These are phyloP conservation scores for Babesia ovis DNA, from an alignment of 169 alveolate genomes.

Conservation along the genomic window DNA sequence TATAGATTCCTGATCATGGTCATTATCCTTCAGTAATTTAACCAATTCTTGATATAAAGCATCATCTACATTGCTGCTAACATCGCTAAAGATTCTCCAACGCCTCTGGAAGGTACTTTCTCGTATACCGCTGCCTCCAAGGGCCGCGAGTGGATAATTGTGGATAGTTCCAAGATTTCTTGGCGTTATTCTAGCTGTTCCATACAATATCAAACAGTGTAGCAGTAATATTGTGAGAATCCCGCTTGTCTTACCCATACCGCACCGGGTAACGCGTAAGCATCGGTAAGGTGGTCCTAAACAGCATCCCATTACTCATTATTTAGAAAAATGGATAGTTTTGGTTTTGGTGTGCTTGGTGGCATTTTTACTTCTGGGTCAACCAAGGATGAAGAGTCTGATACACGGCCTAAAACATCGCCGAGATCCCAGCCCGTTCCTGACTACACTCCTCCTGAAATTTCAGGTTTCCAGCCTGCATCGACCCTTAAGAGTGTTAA, in stretches of 20 bases:
- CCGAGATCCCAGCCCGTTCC: constrained; percentile 17
- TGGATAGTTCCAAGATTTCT: not conserved
- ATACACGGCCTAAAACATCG: constrained; percentile 18
- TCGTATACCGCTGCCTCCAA: constrained; percentile 30
- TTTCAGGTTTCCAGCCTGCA: constrained; percentile 33
- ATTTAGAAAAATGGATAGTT: constrained; percentile 47
- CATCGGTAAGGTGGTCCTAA: not conserved
- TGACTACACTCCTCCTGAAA: constrained; percentile 69
- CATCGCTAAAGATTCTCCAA: constrained; percentile 3
- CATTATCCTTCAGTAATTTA: not conserved
- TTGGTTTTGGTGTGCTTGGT: constrained; percentile 66
- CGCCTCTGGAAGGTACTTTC: constrained; percentile 41
- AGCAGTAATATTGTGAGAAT: not conserved
- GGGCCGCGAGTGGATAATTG: constrained; percentile 20
- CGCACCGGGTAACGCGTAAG: constrained; percentile 1
- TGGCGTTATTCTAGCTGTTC: not conserved
- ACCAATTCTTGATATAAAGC: constrained; percentile 4
- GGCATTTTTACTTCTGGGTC: constrained; percentile 56
- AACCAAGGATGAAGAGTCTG: constrained; percentile 42
- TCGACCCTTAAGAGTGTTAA: constrained; percentile 33
- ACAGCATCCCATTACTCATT: not conserved
- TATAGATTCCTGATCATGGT: not conserved
- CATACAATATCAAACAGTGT: not conserved
- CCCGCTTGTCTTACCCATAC: not conserved
- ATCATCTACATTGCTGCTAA: not conserved